A percentile compares a stretch with the other conserved stretches of the same genome.
phyloP scores from a whole-genome alignment of 257 asterid genomes.

The Anisodus acutangulus region DNA sequence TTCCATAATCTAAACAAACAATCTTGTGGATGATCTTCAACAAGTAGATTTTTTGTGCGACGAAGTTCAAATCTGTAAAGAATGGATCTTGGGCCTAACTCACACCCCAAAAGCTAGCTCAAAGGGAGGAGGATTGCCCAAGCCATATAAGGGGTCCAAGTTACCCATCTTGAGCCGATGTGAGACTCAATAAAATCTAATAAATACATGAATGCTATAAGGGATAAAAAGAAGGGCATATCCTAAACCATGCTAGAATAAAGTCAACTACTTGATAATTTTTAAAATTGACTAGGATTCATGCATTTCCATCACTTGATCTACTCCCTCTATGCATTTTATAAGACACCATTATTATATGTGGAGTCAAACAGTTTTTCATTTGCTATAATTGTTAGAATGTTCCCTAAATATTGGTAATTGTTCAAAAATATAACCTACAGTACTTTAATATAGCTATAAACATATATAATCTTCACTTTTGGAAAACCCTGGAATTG shows the following conservation, averaged over 20 bases:
- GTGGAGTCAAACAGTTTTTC: neutral
- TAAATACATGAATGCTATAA: neutral
- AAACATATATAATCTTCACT: neutral
- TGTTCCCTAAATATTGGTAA: slow-evolving; percentile 22
- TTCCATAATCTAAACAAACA: neutral
- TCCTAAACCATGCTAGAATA: neutral
- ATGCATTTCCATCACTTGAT: neutral
- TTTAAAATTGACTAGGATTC: neutral
- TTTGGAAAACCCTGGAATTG: slow-evolving; percentile 8
- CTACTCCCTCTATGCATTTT: slow-evolving; percentile 6
- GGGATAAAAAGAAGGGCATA: neutral
- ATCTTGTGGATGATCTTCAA: neutral
- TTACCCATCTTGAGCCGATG: too few relatives aligned
- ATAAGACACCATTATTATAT: neutral
- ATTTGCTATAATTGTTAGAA: neutral
- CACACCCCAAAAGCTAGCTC: too few relatives aligned
- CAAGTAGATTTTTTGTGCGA: neutral
- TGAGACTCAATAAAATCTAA: neutral
- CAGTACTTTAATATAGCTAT: slow-evolving; percentile 23
- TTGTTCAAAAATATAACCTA: neutral
- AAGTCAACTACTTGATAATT: slow-evolving; percentile 15
- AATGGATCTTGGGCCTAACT: too few relatives aligned
- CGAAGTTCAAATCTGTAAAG: neutral
- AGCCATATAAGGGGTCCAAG: too few relatives aligned
- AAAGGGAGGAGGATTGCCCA: too few relatives aligned